Conservation (phyloP, 1,139 yeast species). For the Waltiozyma sp. region DNA sequence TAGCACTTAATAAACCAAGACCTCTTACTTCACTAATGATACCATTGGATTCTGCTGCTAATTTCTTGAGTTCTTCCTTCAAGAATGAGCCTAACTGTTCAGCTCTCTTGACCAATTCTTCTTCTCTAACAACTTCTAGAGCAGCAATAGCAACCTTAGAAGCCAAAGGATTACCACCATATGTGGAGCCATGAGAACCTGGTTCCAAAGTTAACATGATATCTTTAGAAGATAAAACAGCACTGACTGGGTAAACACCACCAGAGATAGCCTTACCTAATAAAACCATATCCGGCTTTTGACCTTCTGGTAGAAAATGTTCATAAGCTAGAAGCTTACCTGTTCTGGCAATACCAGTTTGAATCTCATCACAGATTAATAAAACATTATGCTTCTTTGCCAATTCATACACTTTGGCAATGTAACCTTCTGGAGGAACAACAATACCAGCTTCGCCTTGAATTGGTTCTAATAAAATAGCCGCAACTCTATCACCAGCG, state of each 20-base stretch:
- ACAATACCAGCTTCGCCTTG: conserved; percentile 99
- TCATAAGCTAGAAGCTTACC: conserved; percentile 90
- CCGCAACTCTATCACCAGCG: conserved; percentile 89
- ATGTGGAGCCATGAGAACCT: conserved; percentile 96
- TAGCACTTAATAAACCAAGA: conserved; percentile 78
- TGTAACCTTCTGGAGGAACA: conserved; percentile 80
- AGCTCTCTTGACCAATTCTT: conserved; percentile 75
- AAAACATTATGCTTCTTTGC: conserved; percentile 79
- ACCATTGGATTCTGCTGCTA: conserved; percentile 54
- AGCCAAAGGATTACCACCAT: conserved; percentile 96
- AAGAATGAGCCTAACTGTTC: conserved; percentile 58
- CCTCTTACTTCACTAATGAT: conserved; percentile 89
- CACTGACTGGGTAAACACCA: conserved; percentile 88
- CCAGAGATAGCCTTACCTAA: conserved; percentile 95
- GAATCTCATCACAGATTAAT: conserved; percentile 92
- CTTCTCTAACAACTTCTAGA: conserved; percentile 79
- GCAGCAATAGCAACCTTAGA: conserved; percentile 95
- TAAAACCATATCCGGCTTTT: conserved; percentile 74
- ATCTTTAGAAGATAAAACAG: conserved; percentile 77
- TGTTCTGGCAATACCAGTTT: conserved; percentile 96
- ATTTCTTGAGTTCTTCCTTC: conserved; percentile 51
- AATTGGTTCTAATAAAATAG: conserved; percentile 86
- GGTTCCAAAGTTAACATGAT: conserved; percentile 87
- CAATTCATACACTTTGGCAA: conserved; percentile 57
- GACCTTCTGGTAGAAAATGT: conserved; percentile 33